phyloP scores from a whole-genome alignment of 75 land plant genomes.

The Selaginella moellendorffii region DNA sequence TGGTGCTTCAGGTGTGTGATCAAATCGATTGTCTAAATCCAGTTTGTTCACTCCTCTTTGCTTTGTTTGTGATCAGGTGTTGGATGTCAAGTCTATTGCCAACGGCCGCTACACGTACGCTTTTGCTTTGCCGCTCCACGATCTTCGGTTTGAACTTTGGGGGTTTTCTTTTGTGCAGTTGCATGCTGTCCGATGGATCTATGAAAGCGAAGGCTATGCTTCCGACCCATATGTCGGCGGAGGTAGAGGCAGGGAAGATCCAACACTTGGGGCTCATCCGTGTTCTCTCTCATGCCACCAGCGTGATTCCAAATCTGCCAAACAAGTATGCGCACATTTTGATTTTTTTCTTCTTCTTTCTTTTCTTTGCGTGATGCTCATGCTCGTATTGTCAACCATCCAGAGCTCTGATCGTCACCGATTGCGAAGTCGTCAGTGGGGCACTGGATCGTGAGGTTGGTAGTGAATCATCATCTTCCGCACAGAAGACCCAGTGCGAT shows the following conservation, averaged over 20 bases:
- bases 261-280: constrained; percentile 56
- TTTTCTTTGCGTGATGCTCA: too few relatives aligned
- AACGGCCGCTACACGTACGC: constrained; percentile 35
- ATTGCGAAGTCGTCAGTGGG: constrained; percentile 52
- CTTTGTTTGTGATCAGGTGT: constrained; percentile 35
- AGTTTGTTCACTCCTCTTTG: constrained; percentile 28
- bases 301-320: constrained; percentile 43
- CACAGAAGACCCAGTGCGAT: constrained; percentile 24
- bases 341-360: too few relatives aligned
- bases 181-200: constrained; percentile 55
- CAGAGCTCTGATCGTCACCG: constrained; percentile 46
- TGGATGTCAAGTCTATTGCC: constrained; percentile 52
- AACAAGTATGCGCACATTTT: constrained; percentile 36
- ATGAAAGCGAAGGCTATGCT: constrained; percentile 46
- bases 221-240: constrained; percentile 31
- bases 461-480: neutral
- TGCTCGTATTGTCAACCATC: too few relatives aligned
- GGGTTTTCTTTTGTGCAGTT: constrained; percentile 16
- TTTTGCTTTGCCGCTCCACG: neutral
- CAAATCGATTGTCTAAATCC: constrained; percentile 34
- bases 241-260: constrained; percentile 45
- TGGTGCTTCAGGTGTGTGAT: constrained; percentile 18
- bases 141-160: too few relatives aligned
- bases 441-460: constrained; percentile 35
- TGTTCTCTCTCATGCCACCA: constrained; percentile 43